Percentiles rank a stretch among this genome's conserved stretches.
phyloP scores from a whole-genome alignment of 1,284 basidiomycete species.

The Microstroma glucosiphilum region DNA sequence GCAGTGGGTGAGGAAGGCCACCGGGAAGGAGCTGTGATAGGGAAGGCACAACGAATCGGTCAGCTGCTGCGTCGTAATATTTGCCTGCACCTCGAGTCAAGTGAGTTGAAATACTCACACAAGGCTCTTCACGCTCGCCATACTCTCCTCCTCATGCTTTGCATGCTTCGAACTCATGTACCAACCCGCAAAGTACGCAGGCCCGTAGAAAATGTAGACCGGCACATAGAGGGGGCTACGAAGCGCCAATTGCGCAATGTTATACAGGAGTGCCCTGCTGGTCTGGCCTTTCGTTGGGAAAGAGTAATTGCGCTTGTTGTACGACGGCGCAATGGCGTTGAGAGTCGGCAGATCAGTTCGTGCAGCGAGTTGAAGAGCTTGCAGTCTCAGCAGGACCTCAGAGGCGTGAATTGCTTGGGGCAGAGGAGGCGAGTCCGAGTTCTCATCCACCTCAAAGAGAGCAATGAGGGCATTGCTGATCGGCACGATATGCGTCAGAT shows the following conservation, averaged over 20 bases:
- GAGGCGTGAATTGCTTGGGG: not conserved
- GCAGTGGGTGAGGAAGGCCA: constrained; percentile 14
- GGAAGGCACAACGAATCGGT: not conserved
- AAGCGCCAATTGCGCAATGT: not conserved
- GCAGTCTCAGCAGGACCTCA: constrained; percentile 8
- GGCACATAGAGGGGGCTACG: constrained; percentile 7
- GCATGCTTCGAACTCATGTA: constrained; percentile 13
- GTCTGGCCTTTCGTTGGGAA: not conserved
- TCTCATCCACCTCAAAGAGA: constrained; percentile 1
- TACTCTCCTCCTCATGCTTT: constrained; percentile 24
- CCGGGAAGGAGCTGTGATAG: constrained; percentile 11
- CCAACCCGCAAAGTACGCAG: constrained; percentile 14
- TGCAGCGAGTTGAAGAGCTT: constrained; percentile 9
- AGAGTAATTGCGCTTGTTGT: not conserved
- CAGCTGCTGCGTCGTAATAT: not conserved
- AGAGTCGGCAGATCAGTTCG: constrained; percentile 12
- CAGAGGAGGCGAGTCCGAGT: not conserved
- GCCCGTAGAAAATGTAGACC: constrained; percentile 14
- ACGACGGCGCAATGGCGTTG: constrained; percentile 9
- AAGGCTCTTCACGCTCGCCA: constrained; percentile 19
- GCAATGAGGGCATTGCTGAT: constrained; percentile 8
- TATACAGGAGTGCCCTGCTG: not conserved
- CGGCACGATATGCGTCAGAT: not conserved
- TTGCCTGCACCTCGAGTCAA: not conserved
- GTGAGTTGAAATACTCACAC: constrained; percentile 15